Base-by-base conservation (phyloP, 2,329 filamentous ascomycete species). In the Microsporum ferrugineum region DNA sequence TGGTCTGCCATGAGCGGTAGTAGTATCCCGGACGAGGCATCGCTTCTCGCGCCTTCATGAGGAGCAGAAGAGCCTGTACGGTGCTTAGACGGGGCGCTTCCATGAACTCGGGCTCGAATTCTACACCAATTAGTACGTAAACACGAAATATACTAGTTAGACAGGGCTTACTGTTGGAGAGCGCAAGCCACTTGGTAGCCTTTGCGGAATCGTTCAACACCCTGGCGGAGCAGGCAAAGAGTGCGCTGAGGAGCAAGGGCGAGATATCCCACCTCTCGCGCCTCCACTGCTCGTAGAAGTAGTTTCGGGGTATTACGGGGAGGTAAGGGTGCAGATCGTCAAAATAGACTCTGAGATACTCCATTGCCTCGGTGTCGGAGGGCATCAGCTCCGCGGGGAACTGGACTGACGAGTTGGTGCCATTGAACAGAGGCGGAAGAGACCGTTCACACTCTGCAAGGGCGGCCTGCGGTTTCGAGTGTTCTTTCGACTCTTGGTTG, bases 361-460 rank as follows among this genome's bases (percentile, higher is more conserved):
- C 83, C 70, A 91, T 77, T 3, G 87, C 86, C 39, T 89, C 89
- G 51, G 89, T 86, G 36, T 96, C 90, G 34, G 87, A 83, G 0
- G 92, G 92, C 91, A 97, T 96, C 69, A 97, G 82, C 68, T 95
- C 91, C 0, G 88, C 89, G 0, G 92, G 94, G 64, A 97, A 96
- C 39, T 90, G 84, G 62, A 96, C 87, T 62, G 88, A 91, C 27
- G 85, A 80, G 57, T 90, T 90, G 5, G 88, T 82, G 6, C 85
- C 83, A 5, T 82, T 81, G 14, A 83, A 81, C 38, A 87, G 82
- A 10, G 84, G 83, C 38, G 89, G 91, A 6, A 95, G 74, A 34
- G 82, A 75, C 51, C 84, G 82, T 66, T 90, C 88, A 63, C 82
- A 60, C 62, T 91, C 88, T 29, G 83, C 72, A 17, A 76, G 71